phyloP scores from a whole-genome alignment of 2,329 filamentous ascomycete species.

The Colletotrichum navitas region DNA sequence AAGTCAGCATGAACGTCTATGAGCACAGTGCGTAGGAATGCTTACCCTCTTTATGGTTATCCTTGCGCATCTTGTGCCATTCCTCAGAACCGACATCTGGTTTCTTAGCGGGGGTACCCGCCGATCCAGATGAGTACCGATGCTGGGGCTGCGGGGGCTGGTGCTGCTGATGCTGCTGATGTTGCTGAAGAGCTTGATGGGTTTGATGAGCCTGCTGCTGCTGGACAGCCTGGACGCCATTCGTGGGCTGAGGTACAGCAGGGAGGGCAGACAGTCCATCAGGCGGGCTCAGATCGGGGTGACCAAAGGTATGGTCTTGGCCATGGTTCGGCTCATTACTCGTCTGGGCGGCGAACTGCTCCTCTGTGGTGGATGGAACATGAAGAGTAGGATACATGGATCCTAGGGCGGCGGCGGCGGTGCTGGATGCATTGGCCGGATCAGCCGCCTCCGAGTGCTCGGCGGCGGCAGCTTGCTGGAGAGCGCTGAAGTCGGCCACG shows the following conservation, averaged over 20 bases:
- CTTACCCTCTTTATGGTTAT: slow-evolving; percentile 98
- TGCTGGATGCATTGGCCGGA: slow-evolving; percentile 67
- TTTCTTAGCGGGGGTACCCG: slow-evolving; percentile 69
- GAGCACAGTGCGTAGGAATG: slow-evolving; percentile 20
- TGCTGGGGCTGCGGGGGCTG: slow-evolving; percentile 46
- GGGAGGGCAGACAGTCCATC: slow-evolving; percentile 45
- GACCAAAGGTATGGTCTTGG: slow-evolving; percentile 53
- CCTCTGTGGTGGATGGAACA: slow-evolving; percentile 68
- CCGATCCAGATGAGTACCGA: slow-evolving; percentile 52
- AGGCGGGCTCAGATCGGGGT: slow-evolving; percentile 52
- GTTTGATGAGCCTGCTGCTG: slow-evolving; percentile 42
- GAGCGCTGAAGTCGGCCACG: slow-evolving; percentile 67
- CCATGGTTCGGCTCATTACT: slow-evolving; percentile 52
- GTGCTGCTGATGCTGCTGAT: slow-evolving; percentile 45
- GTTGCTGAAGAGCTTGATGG: slow-evolving; percentile 45
- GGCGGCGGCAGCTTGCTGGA: slow-evolving; percentile 65
- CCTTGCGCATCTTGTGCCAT: slow-evolving; percentile 97
- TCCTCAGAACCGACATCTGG: slow-evolving; percentile 95
- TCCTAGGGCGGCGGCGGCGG: slow-evolving; percentile 69
- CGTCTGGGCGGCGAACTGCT: slow-evolving; percentile 69
- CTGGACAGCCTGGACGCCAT: slow-evolving; percentile 36
- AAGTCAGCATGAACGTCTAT: slow-evolving; percentile 44
- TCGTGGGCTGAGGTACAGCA: slow-evolving; percentile 41
- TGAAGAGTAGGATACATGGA: slow-evolving; percentile 71
- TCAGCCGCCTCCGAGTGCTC: slow-evolving; percentile 63